Evolutionary conservation across 148 eudicot genomes (phyloP).

Genomic region (Fallopia convolvulus): DNA sequence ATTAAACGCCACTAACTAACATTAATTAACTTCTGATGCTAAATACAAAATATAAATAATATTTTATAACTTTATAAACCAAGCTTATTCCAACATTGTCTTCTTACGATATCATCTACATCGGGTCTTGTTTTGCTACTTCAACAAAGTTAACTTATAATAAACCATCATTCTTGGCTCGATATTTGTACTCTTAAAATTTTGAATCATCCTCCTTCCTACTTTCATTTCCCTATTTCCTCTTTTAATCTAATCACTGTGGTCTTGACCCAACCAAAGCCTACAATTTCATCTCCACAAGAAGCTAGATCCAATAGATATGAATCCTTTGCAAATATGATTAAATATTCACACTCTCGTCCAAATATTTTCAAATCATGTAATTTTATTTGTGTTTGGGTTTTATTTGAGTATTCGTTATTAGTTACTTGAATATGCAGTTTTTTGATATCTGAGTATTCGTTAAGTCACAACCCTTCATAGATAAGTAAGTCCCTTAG

Average conservation of each 20-base stretch:
- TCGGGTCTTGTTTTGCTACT: neutral
- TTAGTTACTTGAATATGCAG: neutral
- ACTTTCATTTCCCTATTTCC: neutral
- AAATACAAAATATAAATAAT: too few relatives aligned
- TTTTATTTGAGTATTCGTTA: neutral
- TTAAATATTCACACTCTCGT: neutral
- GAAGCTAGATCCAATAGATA: neutral
- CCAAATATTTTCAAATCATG: neutral
- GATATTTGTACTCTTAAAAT: neutral
- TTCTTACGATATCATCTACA: neutral
- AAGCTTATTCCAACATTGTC: too few relatives aligned
- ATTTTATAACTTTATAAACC: too few relatives aligned
- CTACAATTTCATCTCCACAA: neutral
- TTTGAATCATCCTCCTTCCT: neutral
- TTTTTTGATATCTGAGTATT: neutral
- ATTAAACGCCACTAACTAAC: too few relatives aligned
- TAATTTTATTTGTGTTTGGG: neutral
- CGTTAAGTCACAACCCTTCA: constrained; percentile 63
- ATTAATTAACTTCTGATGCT: too few relatives aligned
- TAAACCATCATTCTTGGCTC: neutral
- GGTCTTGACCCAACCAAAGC: neutral
- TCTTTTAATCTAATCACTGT: neutral
- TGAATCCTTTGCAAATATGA: neutral
- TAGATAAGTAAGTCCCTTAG: constrained; percentile 25
- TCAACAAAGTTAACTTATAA: neutral